phyloP scores from a whole-genome alignment of 345 rosid genomes.

The Brassica incana region DNA sequence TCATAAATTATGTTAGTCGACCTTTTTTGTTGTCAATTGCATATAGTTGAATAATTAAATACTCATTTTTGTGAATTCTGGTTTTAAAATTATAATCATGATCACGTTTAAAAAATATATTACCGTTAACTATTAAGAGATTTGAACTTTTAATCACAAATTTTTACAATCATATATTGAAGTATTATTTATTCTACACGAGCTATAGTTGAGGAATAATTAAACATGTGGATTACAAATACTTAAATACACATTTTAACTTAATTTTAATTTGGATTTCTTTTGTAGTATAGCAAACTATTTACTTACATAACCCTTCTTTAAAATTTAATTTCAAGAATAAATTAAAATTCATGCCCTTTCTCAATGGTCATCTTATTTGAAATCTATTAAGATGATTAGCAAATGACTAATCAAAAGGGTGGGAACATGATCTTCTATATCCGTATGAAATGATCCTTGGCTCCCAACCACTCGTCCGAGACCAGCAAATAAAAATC shows the following conservation, averaged over 20 bases:
- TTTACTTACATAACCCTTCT: not conserved
- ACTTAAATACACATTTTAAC: not conserved
- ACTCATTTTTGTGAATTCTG: not conserved
- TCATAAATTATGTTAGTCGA: too few relatives aligned
- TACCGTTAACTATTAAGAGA: not conserved
- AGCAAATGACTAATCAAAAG: too few relatives aligned
- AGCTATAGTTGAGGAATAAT: not conserved
- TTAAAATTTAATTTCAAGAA: not conserved
- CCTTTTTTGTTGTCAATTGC: too few relatives aligned
- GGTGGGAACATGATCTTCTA: too few relatives aligned
- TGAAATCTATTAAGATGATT: not conserved
- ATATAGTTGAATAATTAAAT: too few relatives aligned
- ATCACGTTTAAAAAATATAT: not conserved
- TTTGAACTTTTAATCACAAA: too few relatives aligned
- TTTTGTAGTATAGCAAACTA: not conserved
- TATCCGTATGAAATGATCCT: too few relatives aligned
- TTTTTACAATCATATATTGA: not conserved
- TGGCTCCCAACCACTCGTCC: too few relatives aligned
- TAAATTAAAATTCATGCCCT: not conserved
- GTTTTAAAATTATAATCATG: too few relatives aligned
- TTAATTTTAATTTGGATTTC: not conserved
- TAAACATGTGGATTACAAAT: not conserved
- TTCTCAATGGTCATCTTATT: slow-evolving; percentile 18
- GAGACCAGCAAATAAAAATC: too few relatives aligned
- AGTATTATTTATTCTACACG: not conserved